A percentile compares a stretch with the other conserved stretches of the same genome.
Conservation (phyloP, 2,329 filamentous ascomycete genomes). For the Fusarium sp. region DNA sequence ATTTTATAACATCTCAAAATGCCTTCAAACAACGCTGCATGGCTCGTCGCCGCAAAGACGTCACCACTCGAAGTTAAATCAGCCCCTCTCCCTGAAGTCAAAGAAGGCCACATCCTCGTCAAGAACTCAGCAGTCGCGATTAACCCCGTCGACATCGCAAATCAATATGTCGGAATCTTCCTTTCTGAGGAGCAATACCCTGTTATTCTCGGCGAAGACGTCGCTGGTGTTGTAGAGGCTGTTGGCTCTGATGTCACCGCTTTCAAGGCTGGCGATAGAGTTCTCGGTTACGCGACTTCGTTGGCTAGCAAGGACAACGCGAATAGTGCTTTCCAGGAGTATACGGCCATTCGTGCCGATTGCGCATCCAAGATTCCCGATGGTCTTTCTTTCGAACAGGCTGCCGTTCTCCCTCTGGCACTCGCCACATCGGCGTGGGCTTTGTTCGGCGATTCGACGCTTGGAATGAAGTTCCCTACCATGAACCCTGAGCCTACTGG, state of each 20-base stretch:
- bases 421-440: conserved; percentile 38
- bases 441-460: conserved; percentile 36
- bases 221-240: conserved; percentile 50
- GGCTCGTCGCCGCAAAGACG: conserved; percentile 22
- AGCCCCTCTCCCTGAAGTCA: conserved; percentile 21
- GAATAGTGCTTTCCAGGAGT: conserved; percentile 36
- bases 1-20: neutral
- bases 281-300: conserved; percentile 46
- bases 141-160: conserved; percentile 47
- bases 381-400: conserved; percentile 32
- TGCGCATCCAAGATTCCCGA: conserved; percentile 37
- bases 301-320: conserved; percentile 47
- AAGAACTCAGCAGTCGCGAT: conserved; percentile 50
- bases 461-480: conserved; percentile 21
- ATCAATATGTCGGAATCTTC: conserved; percentile 36
- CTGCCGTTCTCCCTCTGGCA: conserved; percentile 40
- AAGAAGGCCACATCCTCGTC: conserved; percentile 41
- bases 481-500: neutral
- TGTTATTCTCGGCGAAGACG: conserved; percentile 48
- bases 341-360: conserved; percentile 23
- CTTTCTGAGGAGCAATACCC: conserved; percentile 20
- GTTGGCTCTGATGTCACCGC: conserved; percentile 43
- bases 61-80: conserved; percentile 30
- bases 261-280: conserved; percentile 41
- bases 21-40: conserved; percentile 29